A percentile compares a stretch with the other conserved stretches of the same genome.
Conservation (phyloP, 2,329 filamentous ascomycete species). For the Coleophoma crateriformis region DNA sequence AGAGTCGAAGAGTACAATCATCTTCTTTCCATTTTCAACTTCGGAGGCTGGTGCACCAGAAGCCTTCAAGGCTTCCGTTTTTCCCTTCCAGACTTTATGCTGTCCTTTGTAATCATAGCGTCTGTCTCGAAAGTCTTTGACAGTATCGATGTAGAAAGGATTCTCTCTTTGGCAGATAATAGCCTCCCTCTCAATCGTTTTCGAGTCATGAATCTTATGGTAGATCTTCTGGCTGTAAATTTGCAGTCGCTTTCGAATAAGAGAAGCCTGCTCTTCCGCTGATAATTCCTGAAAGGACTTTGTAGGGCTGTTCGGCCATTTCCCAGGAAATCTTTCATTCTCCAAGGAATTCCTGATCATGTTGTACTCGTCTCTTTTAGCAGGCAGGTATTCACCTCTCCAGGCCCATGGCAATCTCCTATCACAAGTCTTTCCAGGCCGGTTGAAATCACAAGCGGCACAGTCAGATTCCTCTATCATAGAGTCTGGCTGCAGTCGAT, state of each 20-base stretch:
- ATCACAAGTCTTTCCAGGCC: constrained; percentile 95
- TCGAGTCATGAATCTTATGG: constrained; percentile 96
- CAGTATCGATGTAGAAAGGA: constrained; percentile 96
- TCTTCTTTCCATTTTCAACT: constrained; percentile 94
- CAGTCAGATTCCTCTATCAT: constrained; percentile 97
- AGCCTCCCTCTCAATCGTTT: constrained; percentile 86
- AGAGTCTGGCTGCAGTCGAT: constrained; percentile 94
- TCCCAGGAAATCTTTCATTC: constrained; percentile 87
- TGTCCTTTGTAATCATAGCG: constrained; percentile 98
- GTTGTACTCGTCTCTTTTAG: constrained; percentile 97
- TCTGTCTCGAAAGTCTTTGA: constrained; percentile 92
- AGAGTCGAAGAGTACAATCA: constrained; percentile 95
- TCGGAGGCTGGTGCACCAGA: constrained; percentile 71
- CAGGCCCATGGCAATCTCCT: constrained; percentile 92
- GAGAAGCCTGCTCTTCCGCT: constrained; percentile 72
- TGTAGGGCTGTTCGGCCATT: constrained; percentile 60
- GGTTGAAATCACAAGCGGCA: constrained; percentile 96
- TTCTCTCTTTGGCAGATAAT: constrained; percentile 99
- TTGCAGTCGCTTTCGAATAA: constrained; percentile 82
- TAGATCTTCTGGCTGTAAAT: constrained; percentile 98
- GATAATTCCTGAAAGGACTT: constrained; percentile 77
- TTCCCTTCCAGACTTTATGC: constrained; percentile 97
- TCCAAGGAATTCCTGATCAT: constrained; percentile 93
- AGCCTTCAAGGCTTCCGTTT: constrained; percentile 80
- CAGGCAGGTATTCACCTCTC: constrained; percentile 94